phyloP scores from a whole-genome alignment of 257 asterid species.

The Catharanthus roseus region DNA sequence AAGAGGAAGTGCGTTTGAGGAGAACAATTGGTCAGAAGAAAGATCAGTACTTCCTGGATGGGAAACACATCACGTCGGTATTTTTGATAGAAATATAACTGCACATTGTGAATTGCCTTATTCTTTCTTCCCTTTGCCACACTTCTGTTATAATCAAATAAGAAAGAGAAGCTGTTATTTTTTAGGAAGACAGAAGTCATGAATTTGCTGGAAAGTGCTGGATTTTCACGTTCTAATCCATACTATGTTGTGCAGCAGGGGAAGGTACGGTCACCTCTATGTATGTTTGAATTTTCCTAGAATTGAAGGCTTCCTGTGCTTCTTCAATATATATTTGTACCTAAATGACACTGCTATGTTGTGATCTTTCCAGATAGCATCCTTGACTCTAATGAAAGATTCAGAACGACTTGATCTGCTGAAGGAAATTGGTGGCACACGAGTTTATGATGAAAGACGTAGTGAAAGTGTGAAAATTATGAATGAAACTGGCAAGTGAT shows the following conservation, averaged over 20 bases:
- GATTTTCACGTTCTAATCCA: conserved; percentile 99
- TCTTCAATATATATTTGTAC: conserved; percentile 9
- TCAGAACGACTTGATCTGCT: conserved; percentile 92
- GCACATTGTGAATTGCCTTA: conserved; percentile 4
- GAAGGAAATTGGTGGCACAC: conserved; percentile 99
- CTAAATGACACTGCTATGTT: conserved; percentile 16
- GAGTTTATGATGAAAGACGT: conserved; percentile 98
- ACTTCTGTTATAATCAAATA: conserved; percentile 14
- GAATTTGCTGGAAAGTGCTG: conserved; percentile 99
- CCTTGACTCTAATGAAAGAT: conserved; percentile 90
- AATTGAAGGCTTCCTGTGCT: background rate
- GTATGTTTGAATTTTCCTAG: conserved; percentile 14
- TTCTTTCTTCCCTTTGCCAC: conserved; percentile 9
- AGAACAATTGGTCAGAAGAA: conserved; percentile 94
- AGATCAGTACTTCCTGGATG: conserved; percentile 96
- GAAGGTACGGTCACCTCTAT: conserved; percentile 41
- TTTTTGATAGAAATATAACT: background rate
- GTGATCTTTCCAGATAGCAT: conserved; percentile 66
- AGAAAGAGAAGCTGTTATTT: conserved; percentile 21
- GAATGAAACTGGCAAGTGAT: conserved; percentile 86
- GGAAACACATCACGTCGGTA: conserved; percentile 95
- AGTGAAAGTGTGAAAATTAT: conserved; percentile 96
- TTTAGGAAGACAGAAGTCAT: conserved; percentile 96
- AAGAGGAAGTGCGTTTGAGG: conserved; percentile 95
- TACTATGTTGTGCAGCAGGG: conserved; percentile 99